These are phyloP conservation scores for Cucurbita moschata DNA, from an alignment of 306 rosid species.

Conservation along the genomic window DNA sequence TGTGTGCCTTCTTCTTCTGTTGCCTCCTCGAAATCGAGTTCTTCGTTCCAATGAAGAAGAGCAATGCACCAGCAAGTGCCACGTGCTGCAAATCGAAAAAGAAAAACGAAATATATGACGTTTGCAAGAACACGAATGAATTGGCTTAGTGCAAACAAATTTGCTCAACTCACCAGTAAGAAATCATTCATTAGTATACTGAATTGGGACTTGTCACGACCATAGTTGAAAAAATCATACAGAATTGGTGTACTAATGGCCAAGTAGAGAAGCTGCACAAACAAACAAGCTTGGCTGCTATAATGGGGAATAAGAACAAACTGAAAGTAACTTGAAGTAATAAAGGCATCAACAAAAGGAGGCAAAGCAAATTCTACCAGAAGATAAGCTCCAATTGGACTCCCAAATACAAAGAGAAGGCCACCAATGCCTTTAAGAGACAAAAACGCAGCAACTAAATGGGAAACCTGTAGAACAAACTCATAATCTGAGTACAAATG, in stretches of 20 bases:
- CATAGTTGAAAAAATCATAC: slow-evolving; percentile 72
- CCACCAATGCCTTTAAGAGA: slow-evolving; percentile 73
- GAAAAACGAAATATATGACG: slow-evolving; percentile 3
- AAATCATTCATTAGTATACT: slow-evolving; percentile 41
- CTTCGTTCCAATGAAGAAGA: slow-evolving; percentile 77
- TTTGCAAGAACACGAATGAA: neutral
- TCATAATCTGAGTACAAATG: neutral
- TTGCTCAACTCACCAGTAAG: slow-evolving; percentile 45
- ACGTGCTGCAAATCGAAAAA: slow-evolving; percentile 24
- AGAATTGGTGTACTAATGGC: slow-evolving; percentile 50
- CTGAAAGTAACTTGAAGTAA: neutral
- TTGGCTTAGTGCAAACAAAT: neutral
- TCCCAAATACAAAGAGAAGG: slow-evolving; percentile 60
- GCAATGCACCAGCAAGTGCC: slow-evolving; percentile 71
- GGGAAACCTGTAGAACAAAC: slow-evolving; percentile 31
- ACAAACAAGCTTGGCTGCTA: neutral
- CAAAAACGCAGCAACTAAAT: slow-evolving; percentile 33
- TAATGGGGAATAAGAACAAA: neutral
- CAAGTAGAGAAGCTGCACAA: slow-evolving; percentile 42
- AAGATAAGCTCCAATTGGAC: slow-evolving; percentile 55
- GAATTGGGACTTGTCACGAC: slow-evolving; percentile 24
- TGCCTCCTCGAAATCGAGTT: slow-evolving; percentile 49
- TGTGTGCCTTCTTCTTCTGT: slow-evolving; percentile 54
- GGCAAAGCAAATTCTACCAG: slow-evolving; percentile 26
- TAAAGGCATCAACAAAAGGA: too few species aligned